A percentile compares a stretch with the other conserved stretches of the same genome.
Conservation (phyloP, 768 basidiomycete genomes). For the Naganishia vaughanmartiniae region DNA sequence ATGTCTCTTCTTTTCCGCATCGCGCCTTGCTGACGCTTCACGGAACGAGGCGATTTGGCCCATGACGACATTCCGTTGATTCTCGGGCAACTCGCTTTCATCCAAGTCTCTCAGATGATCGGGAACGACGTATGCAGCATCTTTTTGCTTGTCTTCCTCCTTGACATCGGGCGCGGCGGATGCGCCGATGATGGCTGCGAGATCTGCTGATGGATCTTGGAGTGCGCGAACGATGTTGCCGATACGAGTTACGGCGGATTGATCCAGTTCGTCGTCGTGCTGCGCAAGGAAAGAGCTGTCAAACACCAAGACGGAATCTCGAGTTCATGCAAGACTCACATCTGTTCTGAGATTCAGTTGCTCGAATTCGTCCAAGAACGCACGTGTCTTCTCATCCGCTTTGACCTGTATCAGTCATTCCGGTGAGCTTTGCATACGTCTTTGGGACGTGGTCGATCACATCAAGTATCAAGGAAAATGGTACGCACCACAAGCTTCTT, state of each 20-base stretch:
- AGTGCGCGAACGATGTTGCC: slow-evolving; percentile 63
- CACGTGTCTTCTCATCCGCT: slow-evolving; percentile 90
- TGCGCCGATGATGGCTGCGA: slow-evolving; percentile 56
- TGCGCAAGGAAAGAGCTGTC: slow-evolving; percentile 47
- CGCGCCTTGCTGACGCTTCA: slow-evolving; percentile 85
- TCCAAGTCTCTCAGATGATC: slow-evolving; percentile 96
- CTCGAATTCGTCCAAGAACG: slow-evolving; percentile 80
- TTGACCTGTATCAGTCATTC: slow-evolving; percentile 63
- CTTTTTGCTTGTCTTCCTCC: slow-evolving; percentile 35
- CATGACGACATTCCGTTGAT: slow-evolving; percentile 83
- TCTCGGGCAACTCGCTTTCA: slow-evolving; percentile 94
- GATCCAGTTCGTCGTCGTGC: slow-evolving; percentile 68
- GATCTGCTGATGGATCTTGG: slow-evolving; percentile 61
- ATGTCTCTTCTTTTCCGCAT: slow-evolving; percentile 74
- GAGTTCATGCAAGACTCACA: slow-evolving; percentile 57
- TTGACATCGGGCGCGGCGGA: slow-evolving; percentile 73
- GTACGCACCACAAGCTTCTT: slow-evolving; percentile 70
- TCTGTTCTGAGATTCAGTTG: slow-evolving; percentile 75
- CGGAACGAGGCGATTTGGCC: slow-evolving; percentile 95
- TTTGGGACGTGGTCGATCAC: background rate
- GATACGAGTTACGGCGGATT: slow-evolving; percentile 61
- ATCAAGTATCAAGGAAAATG: background rate
- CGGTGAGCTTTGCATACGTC: background rate
- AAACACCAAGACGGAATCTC: background rate
- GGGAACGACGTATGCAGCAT: slow-evolving; percentile 59